phyloP scores from a whole-genome alignment of 2,329 filamentous ascomycete species.

The Beauveria rudraprayagi region DNA sequence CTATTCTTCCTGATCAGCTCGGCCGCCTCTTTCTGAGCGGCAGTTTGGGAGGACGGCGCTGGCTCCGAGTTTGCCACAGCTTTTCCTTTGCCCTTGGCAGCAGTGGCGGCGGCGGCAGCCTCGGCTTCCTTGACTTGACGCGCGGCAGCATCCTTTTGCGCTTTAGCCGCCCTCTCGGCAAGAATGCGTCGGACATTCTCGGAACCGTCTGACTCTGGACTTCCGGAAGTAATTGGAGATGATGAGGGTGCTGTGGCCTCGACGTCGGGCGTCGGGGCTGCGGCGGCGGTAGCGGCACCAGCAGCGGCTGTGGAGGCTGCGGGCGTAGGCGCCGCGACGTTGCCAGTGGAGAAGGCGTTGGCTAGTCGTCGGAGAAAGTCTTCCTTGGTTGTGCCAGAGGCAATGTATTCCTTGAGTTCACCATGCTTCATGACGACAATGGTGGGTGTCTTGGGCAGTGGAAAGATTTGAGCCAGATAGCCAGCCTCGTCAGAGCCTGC shows the following conservation, averaged over 20 bases:
- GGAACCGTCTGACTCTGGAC: slow-evolving; percentile 21
- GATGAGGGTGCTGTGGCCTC: slow-evolving; percentile 14
- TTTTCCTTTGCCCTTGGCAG: slow-evolving; percentile 39
- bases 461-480: slow-evolving; percentile 75
- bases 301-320: slow-evolving; percentile 16
- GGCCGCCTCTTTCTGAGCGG: slow-evolving; percentile 36
- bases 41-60: slow-evolving; percentile 20
- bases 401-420: slow-evolving; percentile 68
- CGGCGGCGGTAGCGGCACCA: slow-evolving; percentile 10
- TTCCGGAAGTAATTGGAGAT: slow-evolving; percentile 17
- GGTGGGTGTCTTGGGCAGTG: slow-evolving; percentile 68
- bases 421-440: slow-evolving; percentile 75
- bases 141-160: slow-evolving; percentile 35
- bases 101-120: slow-evolving; percentile 18
- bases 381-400: slow-evolving; percentile 53
- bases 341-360: slow-evolving; percentile 22
- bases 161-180: slow-evolving; percentile 41
- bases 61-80: slow-evolving; percentile 34
- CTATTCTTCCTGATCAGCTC: slow-evolving; percentile 54
- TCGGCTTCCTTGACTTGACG: slow-evolving; percentile 42
- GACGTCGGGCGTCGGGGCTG: background rate
- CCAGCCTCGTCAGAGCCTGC: slow-evolving; percentile 72
- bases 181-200: slow-evolving; percentile 32
- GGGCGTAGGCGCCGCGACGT: background rate
- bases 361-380: slow-evolving; percentile 50